Percentiles rank a stretch among this genome's conserved stretches.
These are phyloP conservation scores for Cercospora brassicicola DNA, from an alignment of 2,329 filamentous ascomycete species.

Conservation along the genomic window DNA sequence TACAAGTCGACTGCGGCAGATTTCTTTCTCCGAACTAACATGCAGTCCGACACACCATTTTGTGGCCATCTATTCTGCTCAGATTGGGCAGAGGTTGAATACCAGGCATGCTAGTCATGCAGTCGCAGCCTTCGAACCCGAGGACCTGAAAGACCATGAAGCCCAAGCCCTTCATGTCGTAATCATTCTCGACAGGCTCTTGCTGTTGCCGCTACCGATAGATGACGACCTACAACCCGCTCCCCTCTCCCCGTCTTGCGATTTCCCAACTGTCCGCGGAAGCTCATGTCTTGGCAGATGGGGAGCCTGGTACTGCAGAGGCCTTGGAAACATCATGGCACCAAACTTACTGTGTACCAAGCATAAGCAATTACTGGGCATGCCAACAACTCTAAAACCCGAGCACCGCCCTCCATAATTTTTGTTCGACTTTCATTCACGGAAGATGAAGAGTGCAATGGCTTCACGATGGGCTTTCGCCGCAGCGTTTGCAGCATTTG, in stretches of 20 bases:
- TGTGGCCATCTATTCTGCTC: not conserved
- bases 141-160: not conserved
- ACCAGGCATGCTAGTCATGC: not conserved
- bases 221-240: not conserved
- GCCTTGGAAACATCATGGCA: constrained; percentile 12
- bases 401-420: not conserved
- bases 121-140: not conserved
- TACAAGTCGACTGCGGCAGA: not conserved
- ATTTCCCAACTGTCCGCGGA: not conserved
- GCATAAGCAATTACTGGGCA: constrained; percentile 13
- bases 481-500: constrained; percentile 4
- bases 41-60: not conserved
- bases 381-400: not conserved
- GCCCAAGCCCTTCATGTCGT: not conserved
- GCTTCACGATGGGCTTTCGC: constrained; percentile 3
- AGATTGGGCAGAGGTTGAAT: not conserved
- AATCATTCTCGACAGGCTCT: not conserved
- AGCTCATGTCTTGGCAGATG: not conserved
- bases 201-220: not conserved
- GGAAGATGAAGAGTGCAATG: not conserved
- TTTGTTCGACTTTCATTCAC: not conserved
- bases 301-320: constrained; percentile 5
- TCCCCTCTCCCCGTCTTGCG: not conserved
- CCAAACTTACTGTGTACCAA: constrained; percentile 8
- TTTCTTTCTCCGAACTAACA: not conserved